Evolutionary conservation across 2,329 filamentous ascomycete species (phyloP).

Genomic region (Cylindrodendrum hubeiense): DNA sequence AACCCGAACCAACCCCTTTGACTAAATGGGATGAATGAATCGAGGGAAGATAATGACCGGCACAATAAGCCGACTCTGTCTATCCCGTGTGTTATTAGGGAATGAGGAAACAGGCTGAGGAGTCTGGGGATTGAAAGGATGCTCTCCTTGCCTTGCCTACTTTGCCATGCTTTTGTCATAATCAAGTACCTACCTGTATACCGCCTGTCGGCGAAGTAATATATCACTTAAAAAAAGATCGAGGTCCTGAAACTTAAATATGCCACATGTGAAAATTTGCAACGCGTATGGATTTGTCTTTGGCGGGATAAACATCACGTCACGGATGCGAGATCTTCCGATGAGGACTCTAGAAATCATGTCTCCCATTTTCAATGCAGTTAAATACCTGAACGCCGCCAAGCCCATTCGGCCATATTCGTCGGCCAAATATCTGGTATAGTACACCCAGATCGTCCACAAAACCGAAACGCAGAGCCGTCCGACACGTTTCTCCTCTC

Average conservation of each 20-base stretch:
- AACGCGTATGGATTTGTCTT: not conserved
- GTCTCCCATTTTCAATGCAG: slow-evolving; percentile 45
- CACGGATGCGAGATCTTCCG: not conserved
- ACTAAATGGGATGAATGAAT: slow-evolving; percentile 63
- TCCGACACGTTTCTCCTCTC: slow-evolving; percentile 3
- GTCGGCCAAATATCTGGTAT: slow-evolving; percentile 49
- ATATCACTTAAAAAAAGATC: not conserved
- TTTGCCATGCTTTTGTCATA: not conserved
- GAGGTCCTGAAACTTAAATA: not conserved
- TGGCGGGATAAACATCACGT: not conserved
- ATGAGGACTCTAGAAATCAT: slow-evolving; percentile 36
- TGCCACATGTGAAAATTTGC: not conserved
- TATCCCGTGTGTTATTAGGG: slow-evolving; percentile 35
- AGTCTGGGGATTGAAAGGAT: not conserved
- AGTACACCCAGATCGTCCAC: slow-evolving; percentile 51
- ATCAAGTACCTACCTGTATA: slow-evolving; percentile 8
- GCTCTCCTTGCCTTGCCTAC: not conserved
- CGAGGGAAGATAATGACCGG: slow-evolving; percentile 6
- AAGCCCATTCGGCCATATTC: slow-evolving; percentile 48
- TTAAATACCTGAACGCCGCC: slow-evolving; percentile 54
- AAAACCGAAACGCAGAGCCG: slow-evolving; percentile 27
- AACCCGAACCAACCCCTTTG: slow-evolving; percentile 92
- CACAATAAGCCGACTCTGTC: not conserved
- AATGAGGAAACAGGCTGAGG: not conserved
- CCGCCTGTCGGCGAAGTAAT: slow-evolving; percentile 8